Conservation (phyloP, 208 protist species). For the Crithidia brevicula region DNA sequence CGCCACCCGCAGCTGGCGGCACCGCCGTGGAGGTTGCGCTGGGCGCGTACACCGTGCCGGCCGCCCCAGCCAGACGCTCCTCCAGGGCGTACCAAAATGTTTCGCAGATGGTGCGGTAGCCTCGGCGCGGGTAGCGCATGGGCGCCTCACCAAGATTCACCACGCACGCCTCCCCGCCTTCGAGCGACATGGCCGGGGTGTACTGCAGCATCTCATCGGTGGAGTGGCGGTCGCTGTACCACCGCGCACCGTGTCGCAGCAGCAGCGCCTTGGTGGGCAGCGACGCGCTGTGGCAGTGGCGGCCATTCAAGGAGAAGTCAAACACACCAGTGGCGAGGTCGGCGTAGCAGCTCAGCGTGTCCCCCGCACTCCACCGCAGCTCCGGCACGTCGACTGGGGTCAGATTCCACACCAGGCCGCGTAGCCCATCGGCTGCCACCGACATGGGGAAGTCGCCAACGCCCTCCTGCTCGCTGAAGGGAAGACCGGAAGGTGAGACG, state of each 20-base stretch:
- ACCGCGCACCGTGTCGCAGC: conserved; percentile 15
- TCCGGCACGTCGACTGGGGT: conserved; percentile 4
- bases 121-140: conserved; percentile 20
- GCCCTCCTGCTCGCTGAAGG: conserved; percentile 35
- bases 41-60: too few species aligned
- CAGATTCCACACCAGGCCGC: conserved; percentile 36
- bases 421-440: conserved; percentile 31
- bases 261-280: conserved; percentile 24
- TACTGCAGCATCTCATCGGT: conserved; percentile 32
- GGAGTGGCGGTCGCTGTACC: conserved; percentile 21
- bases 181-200: conserved; percentile 32
- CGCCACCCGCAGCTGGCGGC: background rate
- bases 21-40: too few species aligned
- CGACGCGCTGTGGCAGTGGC: conserved; percentile 5
- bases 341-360: conserved; percentile 32
- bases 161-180: conserved; percentile 25
- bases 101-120: conserved; percentile 21
- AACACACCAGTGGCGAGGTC: conserved; percentile 31
- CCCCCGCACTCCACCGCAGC: conserved; percentile 31
- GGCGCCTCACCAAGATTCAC: conserved; percentile 36
- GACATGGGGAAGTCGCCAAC: conserved; percentile 43
- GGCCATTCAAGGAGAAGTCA: conserved; percentile 36
- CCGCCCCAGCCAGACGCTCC: too few species aligned
- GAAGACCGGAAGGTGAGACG: conserved; percentile 8
- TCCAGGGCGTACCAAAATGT: too few species aligned